Evolutionary conservation across 176 grass and related monocot species (phyloP).

Genomic region (Chrysopogon serrulatus): DNA sequence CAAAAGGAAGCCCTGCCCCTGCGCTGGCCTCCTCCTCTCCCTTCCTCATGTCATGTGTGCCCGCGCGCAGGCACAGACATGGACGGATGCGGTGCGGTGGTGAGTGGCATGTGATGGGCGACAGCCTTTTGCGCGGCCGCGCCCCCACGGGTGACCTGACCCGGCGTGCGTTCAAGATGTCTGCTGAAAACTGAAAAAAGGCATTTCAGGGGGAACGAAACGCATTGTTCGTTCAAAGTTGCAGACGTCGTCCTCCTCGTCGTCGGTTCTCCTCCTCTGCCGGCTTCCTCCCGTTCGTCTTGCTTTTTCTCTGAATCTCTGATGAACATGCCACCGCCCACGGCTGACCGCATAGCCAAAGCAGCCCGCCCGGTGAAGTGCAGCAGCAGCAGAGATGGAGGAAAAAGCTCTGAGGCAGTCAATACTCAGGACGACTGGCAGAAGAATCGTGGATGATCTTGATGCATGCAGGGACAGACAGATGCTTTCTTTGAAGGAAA

Average conservation of each 20-base stretch:
- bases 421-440: neutral
- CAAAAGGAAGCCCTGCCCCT: constrained; percentile 33
- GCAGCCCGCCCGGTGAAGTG: neutral
- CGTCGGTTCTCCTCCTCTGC: neutral
- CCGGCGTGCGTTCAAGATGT: constrained; percentile 28
- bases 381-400: neutral
- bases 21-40: neutral
- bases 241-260: neutral
- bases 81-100: neutral
- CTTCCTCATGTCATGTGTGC: neutral
- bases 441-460: constrained; percentile 19
- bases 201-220: too few species aligned
- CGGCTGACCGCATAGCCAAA: neutral
- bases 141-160: neutral
- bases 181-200: neutral
- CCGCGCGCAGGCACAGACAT: neutral
- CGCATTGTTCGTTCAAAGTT: constrained; percentile 40
- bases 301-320: neutral
- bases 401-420: neutral
- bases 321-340: constrained; percentile 4
- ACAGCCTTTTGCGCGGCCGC: constrained; percentile 35
- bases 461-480: neutral
- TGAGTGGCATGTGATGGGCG: constrained; percentile 53
- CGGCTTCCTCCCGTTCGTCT: neutral
- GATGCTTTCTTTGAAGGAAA: neutral